Evolutionary conservation across 768 basidiomycete species (phyloP).

Genomic region (Tylopilus sp.): DNA sequence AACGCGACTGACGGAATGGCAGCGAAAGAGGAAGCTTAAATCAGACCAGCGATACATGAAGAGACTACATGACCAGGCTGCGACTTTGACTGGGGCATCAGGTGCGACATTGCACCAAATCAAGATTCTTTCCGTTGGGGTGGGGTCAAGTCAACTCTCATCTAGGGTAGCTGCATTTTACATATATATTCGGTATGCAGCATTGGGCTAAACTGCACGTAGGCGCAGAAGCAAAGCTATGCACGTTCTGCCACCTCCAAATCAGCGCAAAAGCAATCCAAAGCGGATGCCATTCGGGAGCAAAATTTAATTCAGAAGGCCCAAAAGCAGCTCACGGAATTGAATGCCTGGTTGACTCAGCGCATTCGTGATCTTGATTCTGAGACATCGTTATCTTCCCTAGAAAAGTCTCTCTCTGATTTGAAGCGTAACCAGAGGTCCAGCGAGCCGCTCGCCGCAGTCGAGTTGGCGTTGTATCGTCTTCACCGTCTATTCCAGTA

Average conservation of each 20-base stretch:
- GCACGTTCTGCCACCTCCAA: constrained; percentile 26
- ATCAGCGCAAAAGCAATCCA: constrained; percentile 26
- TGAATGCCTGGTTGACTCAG: constrained; percentile 50
- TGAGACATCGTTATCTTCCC: constrained; percentile 14
- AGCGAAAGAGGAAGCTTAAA: constrained; percentile 36
- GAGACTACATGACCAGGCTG: constrained; percentile 53
- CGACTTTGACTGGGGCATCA: constrained; percentile 59
- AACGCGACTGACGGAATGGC: constrained; percentile 32
- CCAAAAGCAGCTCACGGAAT: constrained; percentile 37
- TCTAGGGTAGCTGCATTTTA: constrained; percentile 11
- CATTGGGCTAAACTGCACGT: neutral
- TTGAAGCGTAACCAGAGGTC: constrained; percentile 46
- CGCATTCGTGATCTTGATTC: constrained; percentile 38
- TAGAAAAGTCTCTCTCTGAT: constrained; percentile 33
- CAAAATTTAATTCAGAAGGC: constrained; percentile 45
- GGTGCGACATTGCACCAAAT: constrained; percentile 52
- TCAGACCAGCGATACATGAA: constrained; percentile 58
- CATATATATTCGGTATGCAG: neutral
- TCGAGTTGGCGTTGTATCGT: constrained; percentile 51
- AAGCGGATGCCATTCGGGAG: constrained; percentile 41
- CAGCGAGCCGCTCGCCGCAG: constrained; percentile 40
- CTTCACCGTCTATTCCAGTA: constrained; percentile 47
- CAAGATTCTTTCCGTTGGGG: constrained; percentile 45
- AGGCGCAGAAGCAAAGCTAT: constrained; percentile 17
- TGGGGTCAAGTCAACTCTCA: constrained; percentile 3